These are phyloP conservation scores for Zasmidium angulare DNA, from an alignment of 2,329 filamentous ascomycete genomes.

Conservation along the genomic window DNA sequence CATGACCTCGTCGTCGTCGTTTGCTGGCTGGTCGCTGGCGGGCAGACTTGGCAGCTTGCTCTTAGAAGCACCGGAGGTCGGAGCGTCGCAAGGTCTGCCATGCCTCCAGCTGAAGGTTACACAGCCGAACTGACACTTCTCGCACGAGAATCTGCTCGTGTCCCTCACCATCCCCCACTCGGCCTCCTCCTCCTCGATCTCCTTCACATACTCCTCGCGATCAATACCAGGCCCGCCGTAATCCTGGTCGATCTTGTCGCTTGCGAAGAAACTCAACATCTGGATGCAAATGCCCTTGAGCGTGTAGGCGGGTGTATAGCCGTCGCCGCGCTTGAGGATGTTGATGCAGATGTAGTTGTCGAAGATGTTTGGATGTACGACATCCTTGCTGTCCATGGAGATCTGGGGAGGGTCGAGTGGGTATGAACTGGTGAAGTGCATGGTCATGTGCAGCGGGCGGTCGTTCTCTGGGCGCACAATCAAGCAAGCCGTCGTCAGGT, in stretches of 20 bases:
- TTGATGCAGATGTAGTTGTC: slow-evolving; percentile 24
- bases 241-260: slow-evolving; percentile 25
- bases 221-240: slow-evolving; percentile 19
- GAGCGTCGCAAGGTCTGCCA: not conserved
- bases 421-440: slow-evolving; percentile 17
- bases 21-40: not conserved
- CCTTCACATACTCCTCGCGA: slow-evolving; percentile 13
- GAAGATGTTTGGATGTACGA: slow-evolving; percentile 26
- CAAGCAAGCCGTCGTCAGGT: slow-evolving; percentile 21
- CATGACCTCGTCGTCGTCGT: slow-evolving; percentile 3
- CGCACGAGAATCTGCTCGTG: not conserved
- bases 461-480: slow-evolving; percentile 16
- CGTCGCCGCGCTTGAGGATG: slow-evolving; percentile 18
- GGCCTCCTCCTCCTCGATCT: not conserved
- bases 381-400: slow-evolving; percentile 15
- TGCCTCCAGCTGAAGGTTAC: not conserved
- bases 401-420: slow-evolving; percentile 20
- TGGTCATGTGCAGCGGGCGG: slow-evolving; percentile 20
- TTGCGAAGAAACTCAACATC: slow-evolving; percentile 25
- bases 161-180: not conserved
- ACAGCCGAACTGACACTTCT: not conserved
- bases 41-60: not conserved
- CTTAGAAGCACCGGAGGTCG: not conserved
- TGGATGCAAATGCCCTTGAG: slow-evolving; percentile 28
- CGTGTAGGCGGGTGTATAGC: slow-evolving; percentile 26